Base-by-base conservation (phyloP, 495 filamentous ascomycete species). In the Podospora sp. region DNA sequence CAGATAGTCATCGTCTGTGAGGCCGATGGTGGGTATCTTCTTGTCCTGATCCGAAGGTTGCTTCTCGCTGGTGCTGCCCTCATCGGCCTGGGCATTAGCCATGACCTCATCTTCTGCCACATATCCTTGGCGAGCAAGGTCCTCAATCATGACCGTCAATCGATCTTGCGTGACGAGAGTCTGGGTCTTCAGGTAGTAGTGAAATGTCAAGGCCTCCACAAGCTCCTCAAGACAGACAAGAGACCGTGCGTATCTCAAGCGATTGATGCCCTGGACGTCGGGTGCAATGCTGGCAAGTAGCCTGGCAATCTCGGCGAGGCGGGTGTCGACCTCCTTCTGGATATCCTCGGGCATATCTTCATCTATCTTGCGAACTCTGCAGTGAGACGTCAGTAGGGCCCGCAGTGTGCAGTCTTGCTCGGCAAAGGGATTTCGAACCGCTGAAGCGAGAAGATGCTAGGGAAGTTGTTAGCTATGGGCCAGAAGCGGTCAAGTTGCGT, bases 381-480 rank as follows among this genome's bases (percentile, higher is more conserved):
- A 18, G n/a, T 63, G n/a, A 14, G 25, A 20, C 25, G 50, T 72
- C 49, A 69, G 62, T 59, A n/a, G 27, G 16, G 4, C n/a, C 6
- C 56, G 51, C 26, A 2, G 12, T 46, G 9, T 36, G 40, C 40
- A 46, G 40, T 18, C 25, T 22, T 33, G n/a, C n/a, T n/a, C n/a
- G 33, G 59, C 35, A 9, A 11, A 18, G 7, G 21, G 0, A 62
- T 56, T 20, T 27, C 70, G 56, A 87, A 94, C 92, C 94, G 87
- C 79, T 97, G 95, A 20, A 97, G 81, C 3, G 93, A 87, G 79
- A 99, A 98, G 65, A 98, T 97, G 59, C 94, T 97, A 71, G 52
- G 9, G 11, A 60, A 16, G 21, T 33, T 7, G 65, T 72, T 55
- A 65, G 67, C 63, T 22, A 4, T 1, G 64, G 63, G 20, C n/a